Base-by-base conservation (phyloP, 768 basidiomycete genomes). In the Cystobasidium onofrii region DNA sequence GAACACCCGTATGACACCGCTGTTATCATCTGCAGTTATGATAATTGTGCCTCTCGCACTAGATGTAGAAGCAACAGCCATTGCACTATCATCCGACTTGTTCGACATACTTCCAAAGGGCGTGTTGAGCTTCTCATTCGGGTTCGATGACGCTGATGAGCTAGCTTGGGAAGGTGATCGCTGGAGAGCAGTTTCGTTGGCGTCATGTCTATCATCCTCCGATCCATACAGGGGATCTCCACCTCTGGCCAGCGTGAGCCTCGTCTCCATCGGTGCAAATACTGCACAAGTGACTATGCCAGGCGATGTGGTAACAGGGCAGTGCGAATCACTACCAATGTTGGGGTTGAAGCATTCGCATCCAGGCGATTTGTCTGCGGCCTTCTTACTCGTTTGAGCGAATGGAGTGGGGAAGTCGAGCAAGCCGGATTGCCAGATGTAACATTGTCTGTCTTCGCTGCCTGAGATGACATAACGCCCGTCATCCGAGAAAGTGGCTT, bases 391-490 rank as follows among this genome's bases (percentile, higher is more conserved):
- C 29, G 33, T 29, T 7, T 46, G 57, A 44, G 39, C 57, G 27
- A 31, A 43, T 23, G 60, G 27, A 0, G 18, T 0, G 33, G 54
- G 18, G 10, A n/a, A 63, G 36, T 72, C 70, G 61, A n/a, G 18
- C 12, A 72, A 25, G 34, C 66, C 73, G 18, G 75, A 55, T 34
- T 64, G 52, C 75, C 75, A 76, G 1, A 76, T 41, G 63, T 70
- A 73, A 29, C 43, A 64, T 29, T 70, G 13, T 20, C 67, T 69
- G 41, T 78, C 78, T 70, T 79, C 79, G 0, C 75, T 76, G 12
- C 79, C 79, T 15, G 67, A 74, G 33, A 80, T 76, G 63, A 80
- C 74, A 61, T 64, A 78, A n/a, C 74, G 46, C 2, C 77, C 78
- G 29, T 78, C 79, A 50, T 77, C 76, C 13, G 65, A 57, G 60